These are phyloP conservation scores for Eucalyptus cladocalyx DNA, from an alignment of 345 rosid genomes.

Conservation along the genomic window DNA sequence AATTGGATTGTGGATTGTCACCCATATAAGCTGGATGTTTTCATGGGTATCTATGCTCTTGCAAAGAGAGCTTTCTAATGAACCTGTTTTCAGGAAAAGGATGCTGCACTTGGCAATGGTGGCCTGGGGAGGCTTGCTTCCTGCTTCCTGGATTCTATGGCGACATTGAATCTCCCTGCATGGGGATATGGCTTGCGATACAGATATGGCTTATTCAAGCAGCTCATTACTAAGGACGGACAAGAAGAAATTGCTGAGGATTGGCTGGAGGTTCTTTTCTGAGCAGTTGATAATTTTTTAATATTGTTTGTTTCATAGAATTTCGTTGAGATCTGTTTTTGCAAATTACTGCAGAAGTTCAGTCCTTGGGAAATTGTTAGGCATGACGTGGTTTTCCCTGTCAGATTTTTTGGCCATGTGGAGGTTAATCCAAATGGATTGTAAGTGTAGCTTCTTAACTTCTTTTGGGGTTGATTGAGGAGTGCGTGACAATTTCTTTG, in stretches of 20 bases:
- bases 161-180: slow-evolving; percentile 90
- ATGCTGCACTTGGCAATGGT: slow-evolving; percentile 98
- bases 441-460: slow-evolving; percentile 34
- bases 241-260: slow-evolving; percentile 96
- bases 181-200: slow-evolving; percentile 99
- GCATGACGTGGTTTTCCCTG: slow-evolving; percentile 80
- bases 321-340: not conserved
- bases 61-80: not conserved
- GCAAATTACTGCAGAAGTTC: slow-evolving; percentile 63
- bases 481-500: not conserved
- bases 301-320: not conserved
- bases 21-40: not conserved
- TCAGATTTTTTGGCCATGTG: slow-evolving; percentile 79
- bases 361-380: slow-evolving; percentile 99
- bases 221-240: slow-evolving; percentile 70
- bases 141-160: slow-evolving; percentile 96
- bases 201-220: slow-evolving; percentile 88
- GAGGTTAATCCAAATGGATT: slow-evolving; percentile 67
- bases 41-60: not conserved
- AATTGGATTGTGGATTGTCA: not conserved
- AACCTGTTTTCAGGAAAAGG: slow-evolving; percentile 60
- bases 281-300: not conserved
- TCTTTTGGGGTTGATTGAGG: not conserved
- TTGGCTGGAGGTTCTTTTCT: slow-evolving; percentile 85
- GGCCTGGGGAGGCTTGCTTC: slow-evolving; percentile 98